A percentile compares a stretch with the other conserved stretches of the same genome.
Evolutionary conservation across 352 stramenopile species (phyloP).

Genomic region (Hyaloperonospora brassicae): DNA sequence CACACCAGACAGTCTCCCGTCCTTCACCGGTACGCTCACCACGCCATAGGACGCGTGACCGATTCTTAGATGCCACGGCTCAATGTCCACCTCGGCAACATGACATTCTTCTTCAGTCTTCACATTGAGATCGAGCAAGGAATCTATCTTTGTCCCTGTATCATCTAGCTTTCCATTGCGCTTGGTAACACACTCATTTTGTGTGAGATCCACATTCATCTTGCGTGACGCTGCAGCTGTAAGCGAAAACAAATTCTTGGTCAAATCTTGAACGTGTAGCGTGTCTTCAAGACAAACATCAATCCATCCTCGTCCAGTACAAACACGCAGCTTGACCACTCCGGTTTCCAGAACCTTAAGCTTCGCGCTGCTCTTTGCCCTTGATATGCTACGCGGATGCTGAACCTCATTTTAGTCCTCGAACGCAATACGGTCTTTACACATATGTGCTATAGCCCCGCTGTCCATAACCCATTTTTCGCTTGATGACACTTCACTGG

Average conservation of each 20-base stretch:
- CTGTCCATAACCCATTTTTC: constrained; percentile 1
- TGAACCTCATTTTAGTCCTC: not conserved
- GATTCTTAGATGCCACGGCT: not conserved
- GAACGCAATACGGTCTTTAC: not conserved
- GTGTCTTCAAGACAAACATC: not conserved
- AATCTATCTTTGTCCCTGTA: not conserved
- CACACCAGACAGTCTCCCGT: not conserved
- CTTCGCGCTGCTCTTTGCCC: not conserved
- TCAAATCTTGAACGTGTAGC: constrained; percentile 1
- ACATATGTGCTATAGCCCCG: not conserved
- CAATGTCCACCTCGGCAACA: not conserved
- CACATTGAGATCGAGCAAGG: not conserved
- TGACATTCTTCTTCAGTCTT: not conserved
- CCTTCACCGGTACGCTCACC: not conserved
- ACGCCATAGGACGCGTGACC: not conserved
- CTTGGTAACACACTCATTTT: constrained; percentile 1
- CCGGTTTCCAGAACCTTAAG: not conserved
- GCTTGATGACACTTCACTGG: not conserved
- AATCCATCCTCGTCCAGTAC: not conserved
- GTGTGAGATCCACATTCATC: constrained; percentile 1
- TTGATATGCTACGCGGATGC: not conserved
- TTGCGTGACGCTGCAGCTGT: not conserved
- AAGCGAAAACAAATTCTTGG: constrained; percentile 1
- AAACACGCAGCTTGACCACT: not conserved
- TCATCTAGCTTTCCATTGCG: not conserved